Evolutionary conservation across 345 rosid genomes (phyloP), one percentile per base, ranked within the genome.

Genomic region (Brassica cretica): DNA sequence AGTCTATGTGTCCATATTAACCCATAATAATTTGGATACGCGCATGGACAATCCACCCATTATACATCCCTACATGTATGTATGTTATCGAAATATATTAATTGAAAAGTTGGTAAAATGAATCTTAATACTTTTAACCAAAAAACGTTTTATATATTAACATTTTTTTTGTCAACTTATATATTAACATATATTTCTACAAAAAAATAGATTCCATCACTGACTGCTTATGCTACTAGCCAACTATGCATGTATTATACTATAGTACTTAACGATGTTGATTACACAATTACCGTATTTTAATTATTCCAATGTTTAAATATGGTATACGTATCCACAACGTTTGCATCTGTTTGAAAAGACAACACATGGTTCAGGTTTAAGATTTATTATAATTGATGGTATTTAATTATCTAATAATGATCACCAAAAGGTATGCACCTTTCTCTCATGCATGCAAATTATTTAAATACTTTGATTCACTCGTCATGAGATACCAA

Each of bases 391-490:
- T 21, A 30, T 41, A 41, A 68, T 60, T 68, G 70, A 49, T 10
- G 64, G n/a, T 25, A 33, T 60, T 30, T 30, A 3, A 29, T 7
- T 59, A 21, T 21, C 24, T 21, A 60, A 41, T 5, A 30, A 33
- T 63, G 41, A 70, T 27, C 8, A 33, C 35, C 8, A 49, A 51
- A 49, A 49, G 8, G 21, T 71, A 35, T 76, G 65, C 71, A 64
- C 25, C 30, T 70, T 35, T 49, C 29, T 77, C 71, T 53, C 75
- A 41, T 64, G 80, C 80, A 70, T 70, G 71, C 76, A 77, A 25
- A 51, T 7, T 62, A 24, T 69, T 76, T 39, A 69, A 70, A 33
- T 53, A 70, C 46, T 51, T 32, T 70, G 15, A 63, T 33, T 53
- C 18, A 1, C 41, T 77, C 46, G 71, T 70, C 71, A 69, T n/a